phyloP scores from a whole-genome alignment of 2,329 filamentous ascomycete species.

The Mycosphaerelloides madeirae region DNA sequence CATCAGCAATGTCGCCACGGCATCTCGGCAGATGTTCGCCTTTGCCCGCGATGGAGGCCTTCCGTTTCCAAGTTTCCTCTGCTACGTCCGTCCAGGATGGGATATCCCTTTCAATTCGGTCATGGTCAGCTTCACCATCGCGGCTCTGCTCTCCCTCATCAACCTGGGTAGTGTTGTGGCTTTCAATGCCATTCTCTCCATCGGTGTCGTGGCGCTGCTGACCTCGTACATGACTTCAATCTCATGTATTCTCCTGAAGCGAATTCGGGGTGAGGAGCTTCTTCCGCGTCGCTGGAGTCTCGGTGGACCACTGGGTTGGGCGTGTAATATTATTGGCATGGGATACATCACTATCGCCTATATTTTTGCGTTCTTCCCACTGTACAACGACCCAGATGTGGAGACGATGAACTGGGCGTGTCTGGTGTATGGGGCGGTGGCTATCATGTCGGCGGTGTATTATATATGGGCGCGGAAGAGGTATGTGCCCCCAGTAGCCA shows the following conservation, averaged over 20 bases:
- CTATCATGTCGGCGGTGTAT: slow-evolving; percentile 17
- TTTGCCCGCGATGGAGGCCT: slow-evolving; percentile 43
- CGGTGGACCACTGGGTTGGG: slow-evolving; percentile 19
- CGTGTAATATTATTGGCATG: slow-evolving; percentile 22
- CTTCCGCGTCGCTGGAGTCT: slow-evolving; percentile 23
- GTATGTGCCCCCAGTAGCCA: slow-evolving; percentile 24
- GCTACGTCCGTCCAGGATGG: slow-evolving; percentile 21
- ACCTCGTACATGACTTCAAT: slow-evolving; percentile 26
- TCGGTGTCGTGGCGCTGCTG: slow-evolving; percentile 34
- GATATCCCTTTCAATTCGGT: slow-evolving; percentile 29
- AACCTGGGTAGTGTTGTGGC: slow-evolving; percentile 38
- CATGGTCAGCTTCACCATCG: slow-evolving; percentile 19
- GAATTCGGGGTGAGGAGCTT: slow-evolving; percentile 23
- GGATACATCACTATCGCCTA: slow-evolving; percentile 20
- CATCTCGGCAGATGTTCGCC: slow-evolving; percentile 40
- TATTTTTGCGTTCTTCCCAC: slow-evolving; percentile 25
- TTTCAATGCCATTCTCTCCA: slow-evolving; percentile 39
- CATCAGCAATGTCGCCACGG: slow-evolving; percentile 36
- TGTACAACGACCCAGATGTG: slow-evolving; percentile 19
- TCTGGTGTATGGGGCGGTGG: slow-evolving; percentile 18
- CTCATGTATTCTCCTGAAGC: slow-evolving; percentile 23
- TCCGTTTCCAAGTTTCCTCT: slow-evolving; percentile 31
- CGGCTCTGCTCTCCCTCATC: slow-evolving; percentile 21
- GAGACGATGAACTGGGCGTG: slow-evolving; percentile 26
- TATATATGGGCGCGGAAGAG: slow-evolving; percentile 27